Conservation (phyloP, 345 rosid genomes). For the Pugionium cornutum region DNA sequence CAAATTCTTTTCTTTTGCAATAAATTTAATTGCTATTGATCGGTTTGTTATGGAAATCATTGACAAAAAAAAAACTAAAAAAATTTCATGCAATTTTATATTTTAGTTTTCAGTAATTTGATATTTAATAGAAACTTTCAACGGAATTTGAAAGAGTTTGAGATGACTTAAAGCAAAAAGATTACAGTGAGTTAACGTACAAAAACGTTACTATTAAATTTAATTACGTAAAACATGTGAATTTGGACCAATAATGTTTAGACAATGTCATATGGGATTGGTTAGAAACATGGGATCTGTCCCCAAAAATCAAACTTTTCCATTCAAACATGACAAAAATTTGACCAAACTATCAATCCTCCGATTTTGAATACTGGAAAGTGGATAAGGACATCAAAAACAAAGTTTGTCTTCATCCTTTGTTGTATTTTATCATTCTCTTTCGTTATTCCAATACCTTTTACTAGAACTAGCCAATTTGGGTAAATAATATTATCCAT, state of each 20-base stretch:
- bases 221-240: not conserved
- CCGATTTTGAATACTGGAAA: constrained; percentile 34
- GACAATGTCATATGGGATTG: constrained; percentile 30
- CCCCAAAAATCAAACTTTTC: constrained; percentile 31
- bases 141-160: not conserved
- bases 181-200: constrained; percentile 16
- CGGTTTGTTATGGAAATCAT: no score
- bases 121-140: no score
- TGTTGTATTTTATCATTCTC: constrained; percentile 20
- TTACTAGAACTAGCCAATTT: constrained; percentile 23
- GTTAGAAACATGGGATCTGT: constrained; percentile 28
- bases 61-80: no score
- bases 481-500: constrained; percentile 27
- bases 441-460: constrained; percentile 22
- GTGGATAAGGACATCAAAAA: constrained; percentile 29
- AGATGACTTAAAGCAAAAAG: constrained; percentile 15
- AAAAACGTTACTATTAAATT: constrained; percentile 6
- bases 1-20: no score
- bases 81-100: no score
- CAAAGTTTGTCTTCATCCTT: constrained; percentile 3
- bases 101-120: no score
- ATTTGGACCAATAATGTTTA: constrained; percentile 9
- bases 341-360: constrained; percentile 37
- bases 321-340: constrained; percentile 33
- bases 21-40: no score